Evolutionary conservation across 495 filamentous ascomycete genomes (phyloP).

Genomic region (Neurospora sublineolata): DNA sequence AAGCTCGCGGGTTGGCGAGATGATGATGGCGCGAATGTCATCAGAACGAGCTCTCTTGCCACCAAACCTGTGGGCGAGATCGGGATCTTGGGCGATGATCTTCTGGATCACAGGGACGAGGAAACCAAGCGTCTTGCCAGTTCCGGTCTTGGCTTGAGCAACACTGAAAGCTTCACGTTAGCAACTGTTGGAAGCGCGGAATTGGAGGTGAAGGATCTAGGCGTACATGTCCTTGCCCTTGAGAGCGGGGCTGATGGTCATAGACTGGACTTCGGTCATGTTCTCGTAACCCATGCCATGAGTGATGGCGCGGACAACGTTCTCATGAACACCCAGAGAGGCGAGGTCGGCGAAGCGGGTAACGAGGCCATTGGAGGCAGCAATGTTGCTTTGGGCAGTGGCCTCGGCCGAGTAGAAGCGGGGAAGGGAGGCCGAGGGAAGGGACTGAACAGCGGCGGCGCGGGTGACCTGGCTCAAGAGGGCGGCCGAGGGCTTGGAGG

Average conservation of each 20-base stretch:
- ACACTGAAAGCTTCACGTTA: slow-evolving; percentile 42
- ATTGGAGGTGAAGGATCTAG: neutral
- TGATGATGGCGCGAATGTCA: slow-evolving; percentile 79
- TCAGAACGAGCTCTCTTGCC: slow-evolving; percentile 28
- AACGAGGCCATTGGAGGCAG: slow-evolving; percentile 23
- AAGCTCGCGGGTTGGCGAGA: slow-evolving; percentile 90
- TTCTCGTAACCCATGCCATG: slow-evolving; percentile 61
- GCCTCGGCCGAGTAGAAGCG: slow-evolving; percentile 32
- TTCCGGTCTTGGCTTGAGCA: slow-evolving; percentile 80
- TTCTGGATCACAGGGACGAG: slow-evolving; percentile 65
- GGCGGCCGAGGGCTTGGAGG: slow-evolving; percentile 11
- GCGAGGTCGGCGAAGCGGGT: slow-evolving; percentile 62
- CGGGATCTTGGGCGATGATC: slow-evolving; percentile 49
- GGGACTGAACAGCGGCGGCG: slow-evolving; percentile 4
- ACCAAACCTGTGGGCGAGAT: slow-evolving; percentile 21
- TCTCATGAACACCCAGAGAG: slow-evolving; percentile 47
- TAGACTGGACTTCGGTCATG: slow-evolving; percentile 88
- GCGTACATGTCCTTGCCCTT: slow-evolving; percentile 74
- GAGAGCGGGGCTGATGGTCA: slow-evolving; percentile 69
- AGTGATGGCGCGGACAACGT: slow-evolving; percentile 58
- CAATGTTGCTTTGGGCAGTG: slow-evolving; percentile 6
- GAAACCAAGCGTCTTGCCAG: slow-evolving; percentile 80
- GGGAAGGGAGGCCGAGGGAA: slow-evolving; percentile 11
- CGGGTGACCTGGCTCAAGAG: slow-evolving; percentile 8
- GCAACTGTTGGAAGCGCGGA: neutral